Percentiles rank a stretch among this genome's conserved stretches.
Conservation (phyloP, 768 basidiomycete species). For the Leucocoprinus birnbaumii region DNA sequence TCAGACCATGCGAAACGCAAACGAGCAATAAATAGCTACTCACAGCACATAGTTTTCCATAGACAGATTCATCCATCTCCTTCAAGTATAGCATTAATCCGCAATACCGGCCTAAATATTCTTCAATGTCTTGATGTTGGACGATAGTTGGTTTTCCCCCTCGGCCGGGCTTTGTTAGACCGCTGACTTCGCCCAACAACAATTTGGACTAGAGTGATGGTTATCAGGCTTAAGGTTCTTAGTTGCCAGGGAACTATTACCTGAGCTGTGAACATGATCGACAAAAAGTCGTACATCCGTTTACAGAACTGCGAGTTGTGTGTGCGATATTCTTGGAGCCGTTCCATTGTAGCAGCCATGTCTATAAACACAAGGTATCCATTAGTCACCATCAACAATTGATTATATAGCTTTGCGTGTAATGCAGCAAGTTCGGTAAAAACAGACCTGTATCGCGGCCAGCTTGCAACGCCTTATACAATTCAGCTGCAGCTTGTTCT, state of each 20-base stretch:
- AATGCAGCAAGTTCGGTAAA: neutral
- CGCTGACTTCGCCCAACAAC: slow-evolving; percentile 61
- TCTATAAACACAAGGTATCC: slow-evolving; percentile 38
- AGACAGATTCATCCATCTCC: slow-evolving; percentile 91
- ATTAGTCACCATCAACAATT: neutral
- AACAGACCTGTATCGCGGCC: slow-evolving; percentile 78
- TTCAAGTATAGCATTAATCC: slow-evolving; percentile 91
- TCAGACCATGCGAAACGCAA: neutral
- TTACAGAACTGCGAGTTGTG: slow-evolving; percentile 94
- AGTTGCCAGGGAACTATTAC: slow-evolving; percentile 29
- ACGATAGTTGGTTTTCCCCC: slow-evolving; percentile 43
- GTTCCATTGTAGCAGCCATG: slow-evolving; percentile 97
- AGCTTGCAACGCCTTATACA: slow-evolving; percentile 95
- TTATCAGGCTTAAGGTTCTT: neutral
- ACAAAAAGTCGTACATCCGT: slow-evolving; percentile 82
- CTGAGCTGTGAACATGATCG: slow-evolving; percentile 90
- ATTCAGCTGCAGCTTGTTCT: slow-evolving; percentile 78
- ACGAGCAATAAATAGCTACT: slow-evolving; percentile 43
- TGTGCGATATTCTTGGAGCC: slow-evolving; percentile 86
- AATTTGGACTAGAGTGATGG: slow-evolving; percentile 53
- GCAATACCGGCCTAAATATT: slow-evolving; percentile 82
- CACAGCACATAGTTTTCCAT: slow-evolving; percentile 80
- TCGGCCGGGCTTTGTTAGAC: slow-evolving; percentile 42
- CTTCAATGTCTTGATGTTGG: slow-evolving; percentile 74
- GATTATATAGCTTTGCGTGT: neutral